Percentiles rank a stretch among this genome's conserved stretches.
phyloP scores from a whole-genome alignment of 352 stramenopile genomes.

The Pythium utonaiense region DNA sequence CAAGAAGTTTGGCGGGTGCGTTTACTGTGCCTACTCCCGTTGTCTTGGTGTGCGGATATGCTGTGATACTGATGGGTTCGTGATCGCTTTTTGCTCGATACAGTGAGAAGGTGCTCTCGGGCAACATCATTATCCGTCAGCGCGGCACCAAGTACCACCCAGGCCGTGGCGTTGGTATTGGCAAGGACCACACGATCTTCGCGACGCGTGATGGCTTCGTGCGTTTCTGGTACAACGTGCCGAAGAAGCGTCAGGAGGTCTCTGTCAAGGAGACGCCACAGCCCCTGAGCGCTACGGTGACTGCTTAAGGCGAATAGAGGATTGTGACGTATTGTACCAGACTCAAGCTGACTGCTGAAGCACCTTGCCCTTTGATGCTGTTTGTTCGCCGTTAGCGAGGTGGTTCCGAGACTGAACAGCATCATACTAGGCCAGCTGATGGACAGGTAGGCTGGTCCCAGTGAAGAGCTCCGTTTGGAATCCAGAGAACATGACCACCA shows the following conservation, averaged over 20 bases:
- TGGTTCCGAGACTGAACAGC: too few relatives aligned
- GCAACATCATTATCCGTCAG: constrained; percentile 98
- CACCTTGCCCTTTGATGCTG: background rate
- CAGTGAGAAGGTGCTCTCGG: constrained; percentile 85
- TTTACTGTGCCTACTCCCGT: too few relatives aligned
- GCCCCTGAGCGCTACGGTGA: constrained; percentile 33
- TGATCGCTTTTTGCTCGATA: background rate
- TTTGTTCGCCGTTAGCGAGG: background rate
- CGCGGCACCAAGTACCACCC: constrained; percentile 95
- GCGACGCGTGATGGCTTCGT: constrained; percentile 86
- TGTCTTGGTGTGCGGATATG: too few relatives aligned
- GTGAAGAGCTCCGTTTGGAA: too few relatives aligned
- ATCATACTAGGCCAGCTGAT: too few relatives aligned
- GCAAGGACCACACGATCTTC: constrained; percentile 94
- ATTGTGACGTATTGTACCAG: constrained; percentile 12
- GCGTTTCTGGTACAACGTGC: constrained; percentile 89
- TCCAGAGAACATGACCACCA: too few relatives aligned
- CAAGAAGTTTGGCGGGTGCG: constrained; percentile 94
- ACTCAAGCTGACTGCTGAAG: background rate
- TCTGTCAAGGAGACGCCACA: constrained; percentile 77
- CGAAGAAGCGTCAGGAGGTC: constrained; percentile 83
- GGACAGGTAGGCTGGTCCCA: too few relatives aligned
- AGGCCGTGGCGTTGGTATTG: constrained; percentile 92
- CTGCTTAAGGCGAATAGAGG: constrained; percentile 24
- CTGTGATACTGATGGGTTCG: background rate